Conservation (phyloP, 1,139 yeast genomes). For the Candida sp. region DNA sequence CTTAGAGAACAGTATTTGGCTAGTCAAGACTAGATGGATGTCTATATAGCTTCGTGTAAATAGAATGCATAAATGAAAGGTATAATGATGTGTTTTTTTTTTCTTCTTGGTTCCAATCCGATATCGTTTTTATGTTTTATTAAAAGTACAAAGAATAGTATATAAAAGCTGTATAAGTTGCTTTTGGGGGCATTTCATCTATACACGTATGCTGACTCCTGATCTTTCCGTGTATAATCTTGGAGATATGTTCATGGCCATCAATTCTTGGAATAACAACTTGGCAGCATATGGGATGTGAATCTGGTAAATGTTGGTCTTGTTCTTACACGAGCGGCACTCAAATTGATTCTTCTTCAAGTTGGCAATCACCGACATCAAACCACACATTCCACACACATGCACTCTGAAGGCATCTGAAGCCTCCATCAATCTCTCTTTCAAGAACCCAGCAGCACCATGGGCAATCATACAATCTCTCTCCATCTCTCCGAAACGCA, state of each 20-base stretch:
- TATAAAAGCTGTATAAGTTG: background rate
- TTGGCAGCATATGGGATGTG: constrained; percentile 99
- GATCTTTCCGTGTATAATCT: constrained; percentile 76
- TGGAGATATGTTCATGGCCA: constrained; percentile 98
- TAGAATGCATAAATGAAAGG: constrained; percentile 1
- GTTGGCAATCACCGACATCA: constrained; percentile 97
- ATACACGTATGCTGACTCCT: constrained; percentile 46
- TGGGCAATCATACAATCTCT: constrained; percentile 99
- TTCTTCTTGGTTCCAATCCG: background rate
- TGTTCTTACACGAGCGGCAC: constrained; percentile 98
- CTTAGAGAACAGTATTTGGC: constrained; percentile 39
- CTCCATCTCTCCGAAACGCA: constrained; percentile 99
- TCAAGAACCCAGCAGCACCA: constrained; percentile 98
- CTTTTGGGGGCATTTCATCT: constrained; percentile 5
- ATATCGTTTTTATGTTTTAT: constrained; percentile 4
- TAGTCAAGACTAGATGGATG: constrained; percentile 7
- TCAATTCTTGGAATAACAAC: constrained; percentile 93
- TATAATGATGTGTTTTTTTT: constrained; percentile 5
- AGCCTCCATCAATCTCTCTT: constrained; percentile 98
- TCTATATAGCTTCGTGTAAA: constrained; percentile 9
- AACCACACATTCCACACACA: constrained; percentile 97
- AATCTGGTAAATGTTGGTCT: constrained; percentile 96
- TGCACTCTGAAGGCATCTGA: constrained; percentile 99
- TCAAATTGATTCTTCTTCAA: constrained; percentile 97
- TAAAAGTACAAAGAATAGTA: constrained; percentile 5